A percentile compares a stretch with the other conserved stretches of the same genome.
Evolutionary conservation across 2,329 filamentous ascomycete species (phyloP).

Genomic region (Colletotrichum simmondsii): DNA sequence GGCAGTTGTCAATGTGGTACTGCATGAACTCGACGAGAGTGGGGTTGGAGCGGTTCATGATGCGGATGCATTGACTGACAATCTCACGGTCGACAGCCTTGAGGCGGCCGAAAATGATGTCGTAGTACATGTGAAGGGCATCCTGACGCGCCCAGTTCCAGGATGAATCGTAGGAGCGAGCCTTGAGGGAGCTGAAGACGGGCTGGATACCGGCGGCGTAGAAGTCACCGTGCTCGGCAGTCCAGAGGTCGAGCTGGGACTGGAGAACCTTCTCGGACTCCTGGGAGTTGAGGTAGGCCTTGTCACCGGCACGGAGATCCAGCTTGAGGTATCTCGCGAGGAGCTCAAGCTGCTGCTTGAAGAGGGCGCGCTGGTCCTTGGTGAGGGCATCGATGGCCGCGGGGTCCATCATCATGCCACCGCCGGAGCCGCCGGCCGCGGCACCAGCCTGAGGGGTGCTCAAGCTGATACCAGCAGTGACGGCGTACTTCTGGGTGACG

Average conservation of each 20-base stretch:
- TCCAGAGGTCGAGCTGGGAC: constrained; percentile 94
- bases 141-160: constrained; percentile 99
- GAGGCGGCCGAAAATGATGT: constrained; percentile 96
- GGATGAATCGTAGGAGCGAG: constrained; percentile 95
- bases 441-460: constrained; percentile 81
- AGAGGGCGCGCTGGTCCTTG: constrained; percentile 93
- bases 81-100: constrained; percentile 96
- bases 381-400: constrained; percentile 96
- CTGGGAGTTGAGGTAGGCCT: constrained; percentile 86
- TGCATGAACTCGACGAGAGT: constrained; percentile 98
- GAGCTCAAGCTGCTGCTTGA: constrained; percentile 98
- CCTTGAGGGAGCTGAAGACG: constrained; percentile 92
- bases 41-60: constrained; percentile 99
- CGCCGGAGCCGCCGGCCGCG: constrained; percentile 73
- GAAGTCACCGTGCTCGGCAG: constrained; percentile 93
- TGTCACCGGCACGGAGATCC: constrained; percentile 96
- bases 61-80: constrained; percentile 96
- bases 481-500: constrained; percentile 88
- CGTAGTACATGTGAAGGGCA: constrained; percentile 97
- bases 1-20: constrained; percentile 99
- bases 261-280: constrained; percentile 90
- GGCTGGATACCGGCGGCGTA: constrained; percentile 96
- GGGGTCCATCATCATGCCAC: constrained; percentile 99
- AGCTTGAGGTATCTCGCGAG: constrained; percentile 97
- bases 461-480: constrained; percentile 83